phyloP scores from a whole-genome alignment of 2,329 filamentous ascomycete genomes.

The Gaeumannomyces sp. region DNA sequence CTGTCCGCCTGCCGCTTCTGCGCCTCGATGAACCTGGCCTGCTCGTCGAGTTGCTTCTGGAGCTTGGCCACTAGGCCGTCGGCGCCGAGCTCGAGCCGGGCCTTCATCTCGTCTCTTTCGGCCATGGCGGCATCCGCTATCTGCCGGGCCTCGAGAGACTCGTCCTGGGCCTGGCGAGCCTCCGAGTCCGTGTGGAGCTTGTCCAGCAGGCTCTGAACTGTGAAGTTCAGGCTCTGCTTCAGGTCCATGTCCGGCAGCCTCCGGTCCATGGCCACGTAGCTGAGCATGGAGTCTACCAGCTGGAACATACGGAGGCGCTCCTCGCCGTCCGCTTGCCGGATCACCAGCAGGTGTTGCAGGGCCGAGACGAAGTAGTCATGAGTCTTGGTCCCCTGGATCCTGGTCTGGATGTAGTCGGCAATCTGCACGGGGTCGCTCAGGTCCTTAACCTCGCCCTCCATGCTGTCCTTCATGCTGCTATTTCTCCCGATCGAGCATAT shows the following conservation, averaged over 20 bases:
- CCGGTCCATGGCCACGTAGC: conserved; percentile 97
- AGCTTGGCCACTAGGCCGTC: conserved; percentile 90
- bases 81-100: conserved; percentile 82
- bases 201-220: conserved; percentile 89
- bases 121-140: conserved; percentile 94
- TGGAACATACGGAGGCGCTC: conserved; percentile 94
- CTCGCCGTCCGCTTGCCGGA: conserved; percentile 85
- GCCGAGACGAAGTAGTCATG: conserved; percentile 96
- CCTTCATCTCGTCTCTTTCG: conserved; percentile 90
- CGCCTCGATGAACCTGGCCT: conserved; percentile 82
- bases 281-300: conserved; percentile 96
- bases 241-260: conserved; percentile 93
- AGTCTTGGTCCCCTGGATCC: conserved; percentile 74
- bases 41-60: conserved; percentile 90
- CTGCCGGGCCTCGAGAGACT: conserved; percentile 82
- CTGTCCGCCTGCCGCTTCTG: conserved; percentile 80
- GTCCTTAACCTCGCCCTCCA: conserved; percentile 83
- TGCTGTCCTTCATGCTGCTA: conserved; percentile 80
- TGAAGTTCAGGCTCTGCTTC: conserved; percentile 96
- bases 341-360: conserved; percentile 88
- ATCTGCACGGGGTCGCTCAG: conserved; percentile 91
- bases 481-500: conserved; percentile 88
- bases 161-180: conserved; percentile 84
- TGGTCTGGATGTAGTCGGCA: conserved; percentile 84
- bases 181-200: conserved; percentile 96